Evolutionary conservation across 371 early-diverging fungal species (phyloP).

Genomic region (Chytridium lagenaria): DNA sequence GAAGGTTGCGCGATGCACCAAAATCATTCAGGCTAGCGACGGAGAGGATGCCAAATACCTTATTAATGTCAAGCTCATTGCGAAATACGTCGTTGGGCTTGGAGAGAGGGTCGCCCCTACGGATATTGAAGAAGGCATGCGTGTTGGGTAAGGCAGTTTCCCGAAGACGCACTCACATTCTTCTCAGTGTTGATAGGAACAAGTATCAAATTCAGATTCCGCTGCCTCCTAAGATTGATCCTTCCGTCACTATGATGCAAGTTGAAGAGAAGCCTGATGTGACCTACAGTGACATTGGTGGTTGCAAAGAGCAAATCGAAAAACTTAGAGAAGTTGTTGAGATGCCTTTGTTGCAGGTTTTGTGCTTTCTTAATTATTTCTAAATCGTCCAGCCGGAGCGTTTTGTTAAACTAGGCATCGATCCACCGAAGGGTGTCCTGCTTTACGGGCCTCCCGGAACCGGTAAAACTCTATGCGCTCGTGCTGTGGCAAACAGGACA

Average conservation of each 20-base stretch:
- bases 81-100: slow-evolving; percentile 99
- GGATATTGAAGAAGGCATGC: slow-evolving; percentile 99
- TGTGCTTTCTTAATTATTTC: slow-evolving; percentile 1
- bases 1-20: slow-evolving; percentile 96
- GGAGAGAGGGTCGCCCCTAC: slow-evolving; percentile 96
- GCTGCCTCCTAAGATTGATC: slow-evolving; percentile 99
- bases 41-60: slow-evolving; percentile 88
- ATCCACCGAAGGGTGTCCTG: slow-evolving; percentile 98
- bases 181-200: slow-evolving; percentile 91
- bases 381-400: slow-evolving; percentile 74
- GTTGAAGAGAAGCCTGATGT: slow-evolving; percentile 99
- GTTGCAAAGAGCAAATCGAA: slow-evolving; percentile 99
- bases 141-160: slow-evolving; percentile 83
- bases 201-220: slow-evolving; percentile 99
- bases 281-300: slow-evolving; percentile 99
- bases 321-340: slow-evolving; percentile 99
- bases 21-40: slow-evolving; percentile 85
- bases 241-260: slow-evolving; percentile 99
- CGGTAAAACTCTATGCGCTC: slow-evolving; percentile 99
- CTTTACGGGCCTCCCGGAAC: slow-evolving; percentile 99
- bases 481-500: slow-evolving; percentile 99
- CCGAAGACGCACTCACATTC: neutral
- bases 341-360: slow-evolving; percentile 90
- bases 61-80: slow-evolving; percentile 99
- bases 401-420: slow-evolving; percentile 94